Conservation (phyloP, 2,329 filamentous ascomycete species). For the Aspergillus floridensis region DNA sequence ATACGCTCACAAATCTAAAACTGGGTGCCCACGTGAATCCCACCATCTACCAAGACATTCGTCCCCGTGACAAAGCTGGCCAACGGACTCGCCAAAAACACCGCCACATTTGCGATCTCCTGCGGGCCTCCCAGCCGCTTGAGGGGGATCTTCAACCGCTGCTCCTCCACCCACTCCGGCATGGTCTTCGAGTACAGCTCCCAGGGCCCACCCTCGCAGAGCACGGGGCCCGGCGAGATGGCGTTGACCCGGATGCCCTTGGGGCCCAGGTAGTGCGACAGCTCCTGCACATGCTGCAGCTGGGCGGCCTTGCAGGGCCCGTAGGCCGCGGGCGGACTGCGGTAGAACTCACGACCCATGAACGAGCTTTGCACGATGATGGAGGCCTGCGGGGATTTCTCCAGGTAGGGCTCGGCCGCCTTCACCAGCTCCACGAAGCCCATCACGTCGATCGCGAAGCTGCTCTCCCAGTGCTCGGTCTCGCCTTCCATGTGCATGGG, state of each 20-base stretch:
- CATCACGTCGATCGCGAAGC: slow-evolving; percentile 21
- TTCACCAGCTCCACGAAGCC: slow-evolving; percentile 19
- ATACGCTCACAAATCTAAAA: too few species aligned
- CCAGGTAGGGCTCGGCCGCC: slow-evolving; percentile 14
- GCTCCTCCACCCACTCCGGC: slow-evolving; percentile 21
- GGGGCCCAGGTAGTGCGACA: slow-evolving; percentile 19
- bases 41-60: slow-evolving; percentile 20
- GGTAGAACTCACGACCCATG: slow-evolving; percentile 24
- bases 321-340: slow-evolving; percentile 21
- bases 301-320: slow-evolving; percentile 23
- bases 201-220: slow-evolving; percentile 14
- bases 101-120: slow-evolving; percentile 24
- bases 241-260: slow-evolving; percentile 31
- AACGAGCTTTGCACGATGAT: slow-evolving; percentile 22
- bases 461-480: slow-evolving; percentile 16
- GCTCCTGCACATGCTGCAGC: slow-evolving; percentile 24
- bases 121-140: slow-evolving; percentile 19
- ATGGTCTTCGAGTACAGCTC: slow-evolving; percentile 13
- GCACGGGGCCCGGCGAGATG: slow-evolving; percentile 29
- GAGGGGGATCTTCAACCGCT: slow-evolving; percentile 17
- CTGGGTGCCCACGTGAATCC: slow-evolving; percentile 9
- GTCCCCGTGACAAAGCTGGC: slow-evolving; percentile 15
- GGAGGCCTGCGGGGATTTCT: slow-evolving; percentile 16
- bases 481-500: slow-evolving; percentile 18
- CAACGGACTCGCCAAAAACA: slow-evolving; percentile 25